These are phyloP conservation scores for Astrothelium subdiscretum DNA, from an alignment of 495 filamentous ascomycete species.

Conservation along the genomic window DNA sequence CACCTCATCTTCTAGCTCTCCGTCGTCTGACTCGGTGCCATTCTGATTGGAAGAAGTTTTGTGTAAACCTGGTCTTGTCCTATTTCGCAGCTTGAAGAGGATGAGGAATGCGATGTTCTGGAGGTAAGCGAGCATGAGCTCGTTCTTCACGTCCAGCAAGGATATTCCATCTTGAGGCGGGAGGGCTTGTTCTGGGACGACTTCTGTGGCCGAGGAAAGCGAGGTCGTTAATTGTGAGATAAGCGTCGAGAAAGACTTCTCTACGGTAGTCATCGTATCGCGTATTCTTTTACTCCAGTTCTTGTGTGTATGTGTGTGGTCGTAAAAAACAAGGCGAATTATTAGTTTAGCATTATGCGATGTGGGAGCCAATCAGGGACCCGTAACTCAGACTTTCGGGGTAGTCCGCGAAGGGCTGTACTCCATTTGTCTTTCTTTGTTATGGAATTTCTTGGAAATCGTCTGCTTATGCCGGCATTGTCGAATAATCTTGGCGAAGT, in stretches of 20 bases:
- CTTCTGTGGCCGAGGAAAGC: slow-evolving; percentile 17
- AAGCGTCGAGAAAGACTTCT: slow-evolving; percentile 18
- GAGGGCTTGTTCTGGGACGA: slow-evolving; percentile 43
- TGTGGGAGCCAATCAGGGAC: not conserved
- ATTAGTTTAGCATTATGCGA: too few species aligned
- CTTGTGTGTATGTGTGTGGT: too few species aligned
- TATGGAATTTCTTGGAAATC: not conserved
- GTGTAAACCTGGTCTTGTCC: not conserved
- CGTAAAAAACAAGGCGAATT: too few species aligned
- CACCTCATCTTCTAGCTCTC: slow-evolving; percentile 40
- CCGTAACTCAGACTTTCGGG: too few species aligned
- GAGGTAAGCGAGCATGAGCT: slow-evolving; percentile 86
- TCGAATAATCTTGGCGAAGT: not conserved
- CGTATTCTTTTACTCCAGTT: not conserved
- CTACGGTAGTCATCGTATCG: not conserved
- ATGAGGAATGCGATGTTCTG: slow-evolving; percentile 89
- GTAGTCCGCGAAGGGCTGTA: too few species aligned
- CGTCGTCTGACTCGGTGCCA: slow-evolving; percentile 20
- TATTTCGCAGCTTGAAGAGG: slow-evolving; percentile 62
- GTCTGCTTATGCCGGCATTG: not conserved
- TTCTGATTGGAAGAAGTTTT: slow-evolving; percentile 5
- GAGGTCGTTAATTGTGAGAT: slow-evolving; percentile 17
- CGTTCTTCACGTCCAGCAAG: slow-evolving; percentile 87
- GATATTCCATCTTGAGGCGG: slow-evolving; percentile 80
- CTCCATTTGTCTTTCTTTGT: too few species aligned